phyloP scores from a whole-genome alignment of 1,284 basidiomycete species.

The Papiliotrema terrestris region DNA sequence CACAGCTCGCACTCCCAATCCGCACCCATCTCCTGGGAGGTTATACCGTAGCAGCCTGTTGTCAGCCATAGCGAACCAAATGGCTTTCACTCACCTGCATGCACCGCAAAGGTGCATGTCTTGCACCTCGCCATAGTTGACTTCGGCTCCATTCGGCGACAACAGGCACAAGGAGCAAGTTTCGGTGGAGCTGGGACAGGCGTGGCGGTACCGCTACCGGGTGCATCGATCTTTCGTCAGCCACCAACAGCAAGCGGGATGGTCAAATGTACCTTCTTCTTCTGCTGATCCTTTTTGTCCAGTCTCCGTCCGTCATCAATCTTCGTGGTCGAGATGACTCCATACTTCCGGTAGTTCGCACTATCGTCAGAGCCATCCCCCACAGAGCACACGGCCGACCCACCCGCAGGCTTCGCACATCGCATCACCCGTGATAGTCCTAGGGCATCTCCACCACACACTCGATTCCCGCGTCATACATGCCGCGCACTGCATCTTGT shows the following conservation, averaged over 20 bases:
- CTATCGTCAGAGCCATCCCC: neutral
- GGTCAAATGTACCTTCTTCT: constrained; percentile 51
- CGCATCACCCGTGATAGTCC: constrained; percentile 62
- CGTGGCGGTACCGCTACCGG: neutral
- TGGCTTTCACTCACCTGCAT: constrained; percentile 60
- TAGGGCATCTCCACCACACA: constrained; percentile 82
- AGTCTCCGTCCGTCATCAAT: constrained; percentile 40
- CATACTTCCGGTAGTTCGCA: constrained; percentile 74
- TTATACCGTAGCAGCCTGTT: constrained; percentile 65
- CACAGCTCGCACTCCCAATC: constrained; percentile 82
- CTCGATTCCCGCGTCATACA: constrained; percentile 71
- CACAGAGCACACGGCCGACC: constrained; percentile 30
- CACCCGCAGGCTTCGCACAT: constrained; percentile 75
- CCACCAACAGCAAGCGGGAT: neutral
- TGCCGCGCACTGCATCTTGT: constrained; percentile 59
- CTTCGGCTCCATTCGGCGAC: constrained; percentile 66
- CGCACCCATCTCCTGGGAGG: constrained; percentile 60
- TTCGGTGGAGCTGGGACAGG: constrained; percentile 47
- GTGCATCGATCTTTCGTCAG: neutral
- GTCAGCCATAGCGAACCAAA: constrained; percentile 1
- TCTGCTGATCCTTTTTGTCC: constrained; percentile 52
- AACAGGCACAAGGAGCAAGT: constrained; percentile 70
- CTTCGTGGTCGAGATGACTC: constrained; percentile 55
- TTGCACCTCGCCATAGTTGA: constrained; percentile 75
- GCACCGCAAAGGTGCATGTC: constrained; percentile 69